These are phyloP conservation scores for Raffaelea ambrosiae DNA, from an alignment of 2,329 filamentous ascomycete genomes.

Conservation along the genomic window DNA sequence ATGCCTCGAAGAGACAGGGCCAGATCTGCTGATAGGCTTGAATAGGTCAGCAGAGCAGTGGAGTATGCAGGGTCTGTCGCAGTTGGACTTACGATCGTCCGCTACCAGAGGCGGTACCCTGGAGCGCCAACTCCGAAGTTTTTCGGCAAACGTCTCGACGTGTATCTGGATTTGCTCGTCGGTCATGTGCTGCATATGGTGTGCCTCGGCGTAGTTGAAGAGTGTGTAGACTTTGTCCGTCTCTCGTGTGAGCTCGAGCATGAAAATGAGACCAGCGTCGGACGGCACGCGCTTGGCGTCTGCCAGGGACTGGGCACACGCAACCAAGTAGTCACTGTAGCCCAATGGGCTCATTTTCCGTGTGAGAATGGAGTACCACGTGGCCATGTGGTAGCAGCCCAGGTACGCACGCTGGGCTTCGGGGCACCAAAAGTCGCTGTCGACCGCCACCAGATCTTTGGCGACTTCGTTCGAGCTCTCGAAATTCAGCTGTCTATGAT, in stretches of 20 bases:
- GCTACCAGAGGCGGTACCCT: background rate
- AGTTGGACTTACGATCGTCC: conserved; percentile 2
- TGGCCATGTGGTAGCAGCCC: conserved; percentile 6
- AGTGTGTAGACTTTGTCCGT: conserved; percentile 3
- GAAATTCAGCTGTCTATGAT: conserved; percentile 4
- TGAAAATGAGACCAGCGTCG: background rate
- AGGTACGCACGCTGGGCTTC: conserved; percentile 2
- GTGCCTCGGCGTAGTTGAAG: conserved; percentile 4
- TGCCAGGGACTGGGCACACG: conserved; percentile 2
- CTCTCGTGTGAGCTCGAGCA: conserved; percentile 3
- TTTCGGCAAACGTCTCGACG: background rate
- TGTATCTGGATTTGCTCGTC: conserved; percentile 6
- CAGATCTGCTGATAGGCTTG: conserved; percentile 1
- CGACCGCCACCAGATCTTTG: background rate
- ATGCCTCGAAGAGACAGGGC: conserved; percentile 2
- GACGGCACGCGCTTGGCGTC: background rate
- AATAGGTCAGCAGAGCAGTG: background rate
- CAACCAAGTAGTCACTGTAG: conserved; percentile 1
- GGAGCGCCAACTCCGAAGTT: background rate
- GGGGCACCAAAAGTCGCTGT: background rate
- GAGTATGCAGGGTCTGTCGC: no score
- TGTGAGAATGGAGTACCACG: conserved; percentile 4
- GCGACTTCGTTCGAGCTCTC: conserved; percentile 1
- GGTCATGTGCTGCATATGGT: background rate
- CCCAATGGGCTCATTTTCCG: conserved; percentile 3